These are phyloP conservation scores for Apophysomyces ossiformis DNA, from an alignment of 371 early-diverging fungal species.

Conservation along the genomic window DNA sequence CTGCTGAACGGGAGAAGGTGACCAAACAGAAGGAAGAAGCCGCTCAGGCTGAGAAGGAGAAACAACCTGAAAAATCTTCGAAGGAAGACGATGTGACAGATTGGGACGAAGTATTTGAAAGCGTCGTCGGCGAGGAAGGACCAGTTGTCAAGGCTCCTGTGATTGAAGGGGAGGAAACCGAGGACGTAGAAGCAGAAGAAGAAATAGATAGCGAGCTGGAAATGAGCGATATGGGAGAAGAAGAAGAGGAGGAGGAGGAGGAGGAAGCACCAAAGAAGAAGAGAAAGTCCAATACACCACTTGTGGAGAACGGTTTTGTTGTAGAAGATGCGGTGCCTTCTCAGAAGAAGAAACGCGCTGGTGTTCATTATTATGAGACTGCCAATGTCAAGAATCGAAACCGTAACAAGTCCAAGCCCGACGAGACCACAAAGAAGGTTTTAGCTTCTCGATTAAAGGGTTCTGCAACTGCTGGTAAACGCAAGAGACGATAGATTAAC, in stretches of 20 bases:
- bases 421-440: constrained; percentile 56
- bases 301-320: constrained; percentile 32
- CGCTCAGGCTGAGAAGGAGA: constrained; percentile 32
- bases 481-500: constrained; percentile 37
- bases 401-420: constrained; percentile 76
- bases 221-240: constrained; percentile 53
- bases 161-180: constrained; percentile 30
- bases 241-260: constrained; percentile 43
- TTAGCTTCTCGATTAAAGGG: constrained; percentile 49
- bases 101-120: constrained; percentile 91
- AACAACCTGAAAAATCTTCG: constrained; percentile 17
- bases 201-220: constrained; percentile 66
- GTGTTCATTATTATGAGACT: constrained; percentile 84
- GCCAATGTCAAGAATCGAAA: constrained; percentile 95
- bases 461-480: constrained; percentile 39
- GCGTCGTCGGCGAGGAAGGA: constrained; percentile 77
- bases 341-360: constrained; percentile 72
- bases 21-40: constrained; percentile 50
- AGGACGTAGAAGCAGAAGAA: constrained; percentile 34
- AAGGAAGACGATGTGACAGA: constrained; percentile 64
- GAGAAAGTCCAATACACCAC: constrained; percentile 21
- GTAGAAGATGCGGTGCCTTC: constrained; percentile 27
- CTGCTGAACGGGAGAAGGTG: constrained; percentile 55
- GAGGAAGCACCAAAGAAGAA: constrained; percentile 37
- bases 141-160: constrained; percentile 39